Evolutionary conservation across 108 stramenopile genomes (phyloP), one percentile per base, ranked within the genome.

Genomic region (Nitzschia sp.): DNA sequence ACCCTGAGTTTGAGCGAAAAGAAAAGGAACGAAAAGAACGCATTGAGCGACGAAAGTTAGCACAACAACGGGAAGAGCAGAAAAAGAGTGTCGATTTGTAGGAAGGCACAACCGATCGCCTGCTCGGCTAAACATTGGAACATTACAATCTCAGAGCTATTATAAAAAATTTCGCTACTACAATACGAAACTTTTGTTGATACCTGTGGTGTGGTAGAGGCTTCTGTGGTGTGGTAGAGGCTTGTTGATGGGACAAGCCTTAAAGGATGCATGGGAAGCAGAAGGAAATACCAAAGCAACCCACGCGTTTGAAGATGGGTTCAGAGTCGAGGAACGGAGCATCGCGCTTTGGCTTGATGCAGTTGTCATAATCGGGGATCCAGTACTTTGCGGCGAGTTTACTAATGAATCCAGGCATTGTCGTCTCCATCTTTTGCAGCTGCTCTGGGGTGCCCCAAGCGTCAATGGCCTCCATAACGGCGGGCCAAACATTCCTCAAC

Each of bases 71-170:
- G 68, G 94, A 94, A 71, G 84, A 88, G 9, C 82, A 91, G 68
- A 83, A 96, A 63, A 97, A 94, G 82, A 92, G 89, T 69, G 96
- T 85, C 28, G 96, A 99, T 28, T 82, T 99, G 73, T 97, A 91
- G 36, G 16, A 6, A n/a, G n/a, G n/a, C n/a, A n/a, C n/a, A n/a
- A n/a, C n/a, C n/a, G n/a, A n/a, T n/a, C n/a, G n/a, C n/a, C n/a
- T n/a, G n/a, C n/a, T n/a, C n/a, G n/a, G n/a, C n/a, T n/a, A n/a
- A n/a, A n/a, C n/a, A n/a, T 19, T 46, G 45, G 45, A 46, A 46
- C 1, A 46, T 46, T 46, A 21, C 19, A 46, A 46, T 46, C 45
- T n/a, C n/a, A n/a, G n/a, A n/a, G n/a, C n/a, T n/a, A n/a, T n/a
- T n/a, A n/a, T n/a, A n/a, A n/a, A n/a, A n/a, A n/a, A n/a, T n/a